Conservation (phyloP, 2,329 filamentous ascomycete genomes). For the Tolypocladium capitatum region DNA sequence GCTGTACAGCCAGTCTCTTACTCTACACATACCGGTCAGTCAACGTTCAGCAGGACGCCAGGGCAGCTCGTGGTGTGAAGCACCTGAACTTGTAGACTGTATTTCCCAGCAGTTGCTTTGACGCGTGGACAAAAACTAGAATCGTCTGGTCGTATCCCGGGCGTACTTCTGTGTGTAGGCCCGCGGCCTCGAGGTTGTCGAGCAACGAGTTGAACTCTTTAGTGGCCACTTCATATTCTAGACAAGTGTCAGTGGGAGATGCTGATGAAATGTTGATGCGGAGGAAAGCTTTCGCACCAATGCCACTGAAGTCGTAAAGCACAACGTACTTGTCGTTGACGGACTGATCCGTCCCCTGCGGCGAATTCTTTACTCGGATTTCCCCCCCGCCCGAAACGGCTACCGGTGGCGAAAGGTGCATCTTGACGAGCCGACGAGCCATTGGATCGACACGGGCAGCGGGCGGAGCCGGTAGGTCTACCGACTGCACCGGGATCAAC, state of each 20-base stretch:
- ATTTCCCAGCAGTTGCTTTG: conserved; percentile 47
- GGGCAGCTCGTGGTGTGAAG: not conserved
- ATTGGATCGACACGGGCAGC: not conserved
- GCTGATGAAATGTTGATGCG: not conserved
- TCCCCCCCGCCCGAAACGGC: not conserved
- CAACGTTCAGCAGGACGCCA: not conserved
- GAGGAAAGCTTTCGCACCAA: conserved; percentile 15
- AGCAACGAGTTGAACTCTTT: conserved; percentile 33
- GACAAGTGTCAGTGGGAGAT: not conserved
- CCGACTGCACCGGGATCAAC: not conserved
- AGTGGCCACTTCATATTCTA: conserved; percentile 20
- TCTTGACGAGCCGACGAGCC: not conserved
- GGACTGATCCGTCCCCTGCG: not conserved
- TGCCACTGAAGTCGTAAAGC: conserved; percentile 21
- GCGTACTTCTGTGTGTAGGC: conserved; percentile 58
- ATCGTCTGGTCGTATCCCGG: conserved; percentile 55
- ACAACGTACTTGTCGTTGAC: conserved; percentile 28
- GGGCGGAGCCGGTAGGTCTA: not conserved
- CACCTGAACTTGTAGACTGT: conserved; percentile 42
- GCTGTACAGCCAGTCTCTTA: conserved; percentile 64
- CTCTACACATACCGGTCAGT: conserved; percentile 26
- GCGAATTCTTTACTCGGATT: not conserved
- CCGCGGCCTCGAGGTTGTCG: conserved; percentile 45
- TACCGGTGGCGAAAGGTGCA: not conserved
- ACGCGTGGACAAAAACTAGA: conserved; percentile 52